Conservation (phyloP, 2,329 filamentous ascomycete genomes). For the Davidsoniella virescens region DNA sequence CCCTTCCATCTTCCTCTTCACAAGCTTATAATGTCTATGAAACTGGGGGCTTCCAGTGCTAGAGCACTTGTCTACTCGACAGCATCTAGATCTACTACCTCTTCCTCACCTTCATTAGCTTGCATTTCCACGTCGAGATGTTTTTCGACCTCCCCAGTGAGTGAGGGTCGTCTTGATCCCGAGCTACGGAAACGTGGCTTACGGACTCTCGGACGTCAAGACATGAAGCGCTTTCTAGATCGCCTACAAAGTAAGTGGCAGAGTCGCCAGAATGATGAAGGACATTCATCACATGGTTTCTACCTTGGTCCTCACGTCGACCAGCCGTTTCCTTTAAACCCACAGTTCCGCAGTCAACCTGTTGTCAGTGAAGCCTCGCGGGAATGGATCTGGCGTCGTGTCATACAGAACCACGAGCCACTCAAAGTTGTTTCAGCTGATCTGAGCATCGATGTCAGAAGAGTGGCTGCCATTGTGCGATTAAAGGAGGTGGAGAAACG, state of each 20-base stretch:
- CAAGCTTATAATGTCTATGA: not conserved
- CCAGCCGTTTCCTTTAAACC: constrained; percentile 60
- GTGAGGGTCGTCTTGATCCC: constrained; percentile 9
- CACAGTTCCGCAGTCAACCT: constrained; percentile 49
- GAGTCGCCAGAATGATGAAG: constrained; percentile 12
- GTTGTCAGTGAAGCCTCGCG: constrained; percentile 60
- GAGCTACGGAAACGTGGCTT: constrained; percentile 8
- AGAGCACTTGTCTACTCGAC: too few relatives aligned
- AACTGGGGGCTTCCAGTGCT: not conserved
- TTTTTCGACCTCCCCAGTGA: constrained; percentile 1
- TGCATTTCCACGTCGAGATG: not conserved
- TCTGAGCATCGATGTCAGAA: constrained; percentile 62
- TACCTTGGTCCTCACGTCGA: constrained; percentile 25
- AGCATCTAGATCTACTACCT: too few relatives aligned
- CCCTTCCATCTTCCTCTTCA: not conserved
- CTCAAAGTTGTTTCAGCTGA: constrained; percentile 64
- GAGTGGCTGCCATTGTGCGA: constrained; percentile 71
- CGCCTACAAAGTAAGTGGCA: constrained; percentile 14
- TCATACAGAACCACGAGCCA: constrained; percentile 48
- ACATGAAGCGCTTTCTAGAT: constrained; percentile 12
- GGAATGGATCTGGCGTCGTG: constrained; percentile 55
- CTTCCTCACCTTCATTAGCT: too few relatives aligned
- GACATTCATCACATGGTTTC: constrained; percentile 16
- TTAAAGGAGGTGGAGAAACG: constrained; percentile 74
- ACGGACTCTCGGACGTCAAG: constrained; percentile 11